These are phyloP conservation scores for Saccharomycopsis hybrid DNA, from an alignment of 1,139 yeast species.

Conservation along the genomic window DNA sequence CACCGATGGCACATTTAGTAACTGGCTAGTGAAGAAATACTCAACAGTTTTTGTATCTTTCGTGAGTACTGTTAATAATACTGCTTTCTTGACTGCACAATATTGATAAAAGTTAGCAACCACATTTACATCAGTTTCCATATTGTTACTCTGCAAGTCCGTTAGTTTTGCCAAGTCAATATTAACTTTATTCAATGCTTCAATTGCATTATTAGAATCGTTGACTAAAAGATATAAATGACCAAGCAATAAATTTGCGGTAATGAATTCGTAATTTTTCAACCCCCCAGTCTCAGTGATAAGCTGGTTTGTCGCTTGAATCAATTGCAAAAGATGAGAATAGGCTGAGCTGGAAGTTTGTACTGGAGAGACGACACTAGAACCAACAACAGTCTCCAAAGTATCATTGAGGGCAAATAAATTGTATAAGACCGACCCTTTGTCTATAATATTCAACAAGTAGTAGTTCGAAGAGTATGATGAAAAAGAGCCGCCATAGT, in stretches of 20 bases:
- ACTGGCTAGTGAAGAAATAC: neutral
- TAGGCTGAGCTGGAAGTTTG: neutral
- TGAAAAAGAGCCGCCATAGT: slow-evolving; percentile 16
- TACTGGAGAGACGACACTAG: slow-evolving; percentile 6
- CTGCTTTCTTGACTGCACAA: slow-evolving; percentile 9
- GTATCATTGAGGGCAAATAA: neutral
- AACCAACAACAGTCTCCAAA: slow-evolving; percentile 1
- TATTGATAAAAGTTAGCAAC: slow-evolving; percentile 8
- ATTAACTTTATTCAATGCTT: slow-evolving; percentile 4
- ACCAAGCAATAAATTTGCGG: slow-evolving; percentile 4
- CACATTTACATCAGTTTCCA: neutral
- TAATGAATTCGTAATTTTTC: slow-evolving; percentile 3
- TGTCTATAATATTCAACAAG: neutral
- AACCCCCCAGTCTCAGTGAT: neutral
- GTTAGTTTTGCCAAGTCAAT: slow-evolving; percentile 6
- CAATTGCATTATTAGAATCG: neutral
- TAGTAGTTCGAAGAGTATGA: slow-evolving; percentile 8
- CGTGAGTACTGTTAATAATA: slow-evolving; percentile 3
- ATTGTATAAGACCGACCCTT: neutral
- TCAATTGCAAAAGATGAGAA: neutral
- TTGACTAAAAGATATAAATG: slow-evolving; percentile 11
- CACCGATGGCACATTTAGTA: slow-evolving; percentile 9
- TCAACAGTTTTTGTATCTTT: neutral
- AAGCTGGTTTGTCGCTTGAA: neutral
- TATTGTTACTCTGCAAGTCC: neutral